Evolutionary conservation across 2,329 filamentous ascomycete species (phyloP).

Genomic region (Talaromyces sp.): DNA sequence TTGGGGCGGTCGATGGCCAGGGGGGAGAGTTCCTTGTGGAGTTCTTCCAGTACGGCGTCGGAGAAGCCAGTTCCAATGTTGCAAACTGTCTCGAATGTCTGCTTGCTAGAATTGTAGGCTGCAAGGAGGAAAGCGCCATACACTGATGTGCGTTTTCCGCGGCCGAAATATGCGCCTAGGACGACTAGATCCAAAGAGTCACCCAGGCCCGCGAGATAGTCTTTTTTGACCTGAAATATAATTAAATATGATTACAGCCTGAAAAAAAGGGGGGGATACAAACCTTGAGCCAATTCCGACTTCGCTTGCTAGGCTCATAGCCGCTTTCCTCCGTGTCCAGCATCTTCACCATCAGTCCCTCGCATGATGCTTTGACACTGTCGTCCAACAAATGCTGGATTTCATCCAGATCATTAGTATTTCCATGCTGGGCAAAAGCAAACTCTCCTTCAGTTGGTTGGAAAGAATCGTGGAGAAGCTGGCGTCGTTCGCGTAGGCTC

Average conservation of each 20-base stretch:
- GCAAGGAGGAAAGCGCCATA: conserved; percentile 95
- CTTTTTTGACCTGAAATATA: conserved; percentile 77
- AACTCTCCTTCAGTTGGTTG: conserved; percentile 81
- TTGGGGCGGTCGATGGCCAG: conserved; percentile 85
- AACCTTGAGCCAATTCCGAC: conserved; percentile 97
- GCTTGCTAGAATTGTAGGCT: conserved; percentile 75
- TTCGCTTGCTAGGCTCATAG: conserved; percentile 93
- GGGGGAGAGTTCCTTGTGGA: conserved; percentile 69
- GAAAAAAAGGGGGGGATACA: neutral
- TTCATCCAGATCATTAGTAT: conserved; percentile 84
- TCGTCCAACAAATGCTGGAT: conserved; percentile 92
- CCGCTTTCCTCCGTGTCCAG: conserved; percentile 85
- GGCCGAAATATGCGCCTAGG: conserved; percentile 87
- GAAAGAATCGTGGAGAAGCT: conserved; percentile 69
- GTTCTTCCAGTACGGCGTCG: conserved; percentile 83
- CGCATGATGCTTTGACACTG: conserved; percentile 90
- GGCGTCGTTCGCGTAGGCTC: conserved; percentile 74
- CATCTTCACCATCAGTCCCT: conserved; percentile 99
- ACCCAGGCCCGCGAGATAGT: conserved; percentile 88
- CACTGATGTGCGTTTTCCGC: conserved; percentile 89
- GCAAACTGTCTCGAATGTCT: conserved; percentile 91
- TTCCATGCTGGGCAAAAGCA: conserved; percentile 76
- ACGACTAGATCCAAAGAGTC: conserved; percentile 97
- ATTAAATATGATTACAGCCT: neutral
- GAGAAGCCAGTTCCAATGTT: conserved; percentile 98